These are phyloP conservation scores for Rhexocercosporidium sp. DNA, from an alignment of 2,329 filamentous ascomycete species.

Conservation along the genomic window DNA sequence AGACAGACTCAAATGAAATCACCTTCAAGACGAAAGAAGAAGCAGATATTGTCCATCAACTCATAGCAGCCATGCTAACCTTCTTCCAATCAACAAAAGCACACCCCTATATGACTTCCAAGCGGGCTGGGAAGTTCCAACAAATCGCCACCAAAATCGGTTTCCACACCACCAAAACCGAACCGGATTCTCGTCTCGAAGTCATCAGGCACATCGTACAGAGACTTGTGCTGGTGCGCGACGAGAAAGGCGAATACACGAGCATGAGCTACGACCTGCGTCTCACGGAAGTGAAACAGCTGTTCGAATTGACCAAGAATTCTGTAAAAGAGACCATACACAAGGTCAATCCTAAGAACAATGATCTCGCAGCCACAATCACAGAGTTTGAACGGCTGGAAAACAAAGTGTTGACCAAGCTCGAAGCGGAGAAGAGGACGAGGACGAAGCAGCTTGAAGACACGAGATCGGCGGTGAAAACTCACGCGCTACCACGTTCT, in stretches of 20 bases:
- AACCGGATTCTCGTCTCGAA: background rate
- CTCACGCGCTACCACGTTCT: background rate
- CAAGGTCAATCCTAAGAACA: background rate
- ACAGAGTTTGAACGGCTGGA: background rate
- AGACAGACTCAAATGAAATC: no score
- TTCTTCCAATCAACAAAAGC: no score
- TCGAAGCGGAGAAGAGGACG: background rate
- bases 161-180: no score
- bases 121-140: no score
- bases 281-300: background rate
- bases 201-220: background rate
- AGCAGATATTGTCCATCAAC: no score
- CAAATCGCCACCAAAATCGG: no score
- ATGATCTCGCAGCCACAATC: background rate
- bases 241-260: background rate
- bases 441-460: background rate
- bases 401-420: background rate
- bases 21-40: no score
- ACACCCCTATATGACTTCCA: no score
- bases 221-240: background rate
- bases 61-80: no score
- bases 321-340: background rate
- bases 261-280: background rate
- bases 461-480: background rate
- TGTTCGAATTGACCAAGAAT: background rate